Evolutionary conservation across 495 filamentous ascomycete species (phyloP), one percentile per base, ranked within the genome.

Genomic region (Umbilicaria muhlenbergii): DNA sequence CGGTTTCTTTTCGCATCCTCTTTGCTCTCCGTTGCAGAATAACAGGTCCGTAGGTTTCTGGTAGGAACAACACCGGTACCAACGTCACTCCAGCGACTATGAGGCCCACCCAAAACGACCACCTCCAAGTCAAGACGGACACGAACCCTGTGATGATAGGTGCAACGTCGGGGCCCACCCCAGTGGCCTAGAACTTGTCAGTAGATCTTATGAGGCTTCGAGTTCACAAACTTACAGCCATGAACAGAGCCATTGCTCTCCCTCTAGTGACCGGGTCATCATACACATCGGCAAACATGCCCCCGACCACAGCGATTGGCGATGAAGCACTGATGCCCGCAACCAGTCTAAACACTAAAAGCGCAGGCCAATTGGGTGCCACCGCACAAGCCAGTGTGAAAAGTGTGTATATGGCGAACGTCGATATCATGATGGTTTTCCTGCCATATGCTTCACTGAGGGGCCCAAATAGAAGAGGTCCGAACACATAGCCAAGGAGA

Each of bases 251-350:
- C 73, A 87, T 80, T 3, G 77, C 78, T 7, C 79, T 67, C 2
- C 83, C 83, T 14, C 83, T 66, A 17, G 59, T 62, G 14, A 69
- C 54, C 0, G 77, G 69, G 50, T 78, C 67, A 16, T 64, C 64
- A 49, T 74, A 80, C 6, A 86, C 65, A 60, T 91, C 84, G 0
- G 83, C 81, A 53, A 80, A 82, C 3, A 85, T 63, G 8, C 83
- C 84, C 0, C 80, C 77, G 13, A 82, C 71, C 7, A 86, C 70
- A 3, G 78, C 72, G 41, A 86, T 79, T 1, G 83, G 80, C 13
- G 73, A 71, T 28, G 74, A 74, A 8, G 76, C 83, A 52, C 65
- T 73, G 2, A 76, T 63, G 7, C 83, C 83, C 14, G 68, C 69
- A 7, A 86, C 57, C 0, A 79, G 61, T 1, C 84, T 69, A 50